Percentiles rank a stretch among this genome's conserved stretches.
Evolutionary conservation across 163 green algal genomes (phyloP).

Genomic region (Chlorella variabilis): DNA sequence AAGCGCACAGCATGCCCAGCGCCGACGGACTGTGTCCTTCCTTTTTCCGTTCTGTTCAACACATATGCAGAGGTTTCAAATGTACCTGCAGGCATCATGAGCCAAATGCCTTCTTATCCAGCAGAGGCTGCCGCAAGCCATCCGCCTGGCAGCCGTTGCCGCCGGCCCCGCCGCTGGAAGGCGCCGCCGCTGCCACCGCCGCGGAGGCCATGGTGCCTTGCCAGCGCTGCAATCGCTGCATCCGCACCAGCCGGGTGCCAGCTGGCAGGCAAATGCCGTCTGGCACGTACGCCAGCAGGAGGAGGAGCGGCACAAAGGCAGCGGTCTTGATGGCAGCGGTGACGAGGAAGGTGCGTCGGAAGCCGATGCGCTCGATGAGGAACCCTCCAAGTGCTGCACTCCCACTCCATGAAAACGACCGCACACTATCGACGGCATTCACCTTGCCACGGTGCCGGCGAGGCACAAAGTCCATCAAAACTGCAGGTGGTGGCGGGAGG

Average conservation of each 20-base stretch:
- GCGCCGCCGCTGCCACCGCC: not conserved
- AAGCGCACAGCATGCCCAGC: too few relatives aligned
- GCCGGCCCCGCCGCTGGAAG: not conserved
- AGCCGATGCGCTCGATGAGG: conserved; percentile 57
- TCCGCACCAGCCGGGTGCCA: too few relatives aligned
- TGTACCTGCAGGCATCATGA: too few relatives aligned
- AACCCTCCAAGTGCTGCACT: conserved; percentile 58
- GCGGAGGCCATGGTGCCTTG: too few relatives aligned
- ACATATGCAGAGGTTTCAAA: too few relatives aligned
- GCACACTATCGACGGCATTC: conserved; percentile 59
- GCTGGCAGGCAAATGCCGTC: conserved; percentile 34
- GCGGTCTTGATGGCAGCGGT: conserved; percentile 57
- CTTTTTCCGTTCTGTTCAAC: too few relatives aligned
- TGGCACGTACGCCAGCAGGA: conserved; percentile 44
- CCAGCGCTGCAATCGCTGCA: too few relatives aligned
- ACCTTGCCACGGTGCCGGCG: conserved; percentile 45
- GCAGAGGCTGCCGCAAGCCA: not conserved
- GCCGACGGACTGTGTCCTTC: too few relatives aligned
- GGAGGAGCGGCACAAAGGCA: conserved; percentile 46
- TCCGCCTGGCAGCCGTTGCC: not conserved
- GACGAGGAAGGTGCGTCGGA: conserved; percentile 62
- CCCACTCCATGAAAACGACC: conserved; percentile 61
- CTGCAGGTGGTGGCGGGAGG: not conserved
- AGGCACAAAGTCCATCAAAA: conserved; percentile 58
- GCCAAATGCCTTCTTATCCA: too few relatives aligned